Percentiles rank a stretch among this genome's conserved stretches.
Evolutionary conservation across 2,329 filamentous ascomycete genomes (phyloP).

Genomic region (Neoarthrinium moseri): DNA sequence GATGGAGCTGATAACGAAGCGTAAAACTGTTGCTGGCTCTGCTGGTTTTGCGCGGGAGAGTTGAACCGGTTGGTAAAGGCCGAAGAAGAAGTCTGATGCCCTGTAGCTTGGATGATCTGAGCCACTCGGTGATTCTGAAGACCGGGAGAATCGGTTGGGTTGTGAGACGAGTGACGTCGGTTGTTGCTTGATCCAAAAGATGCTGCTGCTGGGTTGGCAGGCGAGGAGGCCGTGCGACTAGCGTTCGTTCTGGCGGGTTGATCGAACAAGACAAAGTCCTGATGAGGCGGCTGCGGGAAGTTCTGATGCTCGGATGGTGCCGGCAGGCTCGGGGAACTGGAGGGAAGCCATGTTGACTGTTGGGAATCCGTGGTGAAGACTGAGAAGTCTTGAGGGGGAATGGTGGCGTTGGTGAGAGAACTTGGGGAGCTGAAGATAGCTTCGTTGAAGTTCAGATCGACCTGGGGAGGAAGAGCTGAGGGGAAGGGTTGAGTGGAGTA

Average conservation of each 20-base stretch:
- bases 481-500: conserved; percentile 46
- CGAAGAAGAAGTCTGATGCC: conserved; percentile 52
- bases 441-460: conserved; percentile 67
- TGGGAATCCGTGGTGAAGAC: conserved; percentile 81
- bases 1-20: conserved; percentile 61
- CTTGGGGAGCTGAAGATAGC: conserved; percentile 56
- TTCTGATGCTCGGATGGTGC: conserved; percentile 58
- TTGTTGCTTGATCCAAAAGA: conserved; percentile 36
- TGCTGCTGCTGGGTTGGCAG: conserved; percentile 43
- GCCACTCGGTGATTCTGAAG: conserved; percentile 59
- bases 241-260: conserved; percentile 44
- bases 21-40: conserved; percentile 55
- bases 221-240: conserved; percentile 42
- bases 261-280: conserved; percentile 81
- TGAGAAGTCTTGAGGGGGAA: conserved; percentile 64
- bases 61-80: conserved; percentile 59
- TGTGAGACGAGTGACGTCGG: conserved; percentile 44
- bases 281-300: conserved; percentile 52
- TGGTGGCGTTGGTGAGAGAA: conserved; percentile 57
- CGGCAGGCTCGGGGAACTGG: conserved; percentile 63
- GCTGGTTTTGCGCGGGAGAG: conserved; percentile 41
- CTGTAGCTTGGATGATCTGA: conserved; percentile 58
- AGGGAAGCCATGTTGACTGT: conserved; percentile 78
- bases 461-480: conserved; percentile 55
- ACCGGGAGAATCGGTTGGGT: conserved; percentile 36